Evolutionary conservation across 169 alveolate genomes (phyloP).

Genomic region (Plasmodium relictum): DNA sequence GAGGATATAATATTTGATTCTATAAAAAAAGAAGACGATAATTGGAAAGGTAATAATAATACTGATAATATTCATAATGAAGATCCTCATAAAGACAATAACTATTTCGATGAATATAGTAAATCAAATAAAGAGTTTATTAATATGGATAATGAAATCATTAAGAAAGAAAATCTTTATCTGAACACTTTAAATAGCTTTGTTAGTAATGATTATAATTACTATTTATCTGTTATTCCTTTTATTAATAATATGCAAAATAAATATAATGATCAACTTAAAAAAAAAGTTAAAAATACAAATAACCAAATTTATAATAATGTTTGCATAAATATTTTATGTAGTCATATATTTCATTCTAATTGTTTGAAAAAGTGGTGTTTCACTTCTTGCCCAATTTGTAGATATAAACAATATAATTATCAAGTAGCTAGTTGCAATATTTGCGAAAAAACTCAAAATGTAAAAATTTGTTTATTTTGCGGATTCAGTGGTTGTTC

Average conservation of each 20-base stretch:
- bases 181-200: constrained; percentile 8
- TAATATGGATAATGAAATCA: no score
- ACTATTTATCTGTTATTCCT: constrained; percentile 7
- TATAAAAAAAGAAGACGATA: background rate
- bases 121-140: background rate
- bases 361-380: constrained; percentile 66
- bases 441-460: constrained; percentile 42
- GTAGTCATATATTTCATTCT: constrained; percentile 70
- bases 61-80: background rate
- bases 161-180: background rate
- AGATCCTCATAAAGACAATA: background rate
- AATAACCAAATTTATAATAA: constrained; percentile 23
- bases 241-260: constrained; percentile 26
- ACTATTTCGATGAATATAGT: background rate
- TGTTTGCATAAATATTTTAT: constrained; percentile 48
- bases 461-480: constrained; percentile 53
- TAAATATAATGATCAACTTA: constrained; percentile 24
- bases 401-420: constrained; percentile 68
- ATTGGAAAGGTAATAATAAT: background rate
- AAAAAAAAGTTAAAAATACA: constrained; percentile 21
- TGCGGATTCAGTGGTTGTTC: constrained; percentile 73
- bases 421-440: constrained; percentile 72
- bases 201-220: background rate
- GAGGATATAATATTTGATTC: background rate
- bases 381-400: constrained; percentile 63